Conservation (phyloP, 495 filamentous ascomycete genomes). For the Neurospora sp. region DNA sequence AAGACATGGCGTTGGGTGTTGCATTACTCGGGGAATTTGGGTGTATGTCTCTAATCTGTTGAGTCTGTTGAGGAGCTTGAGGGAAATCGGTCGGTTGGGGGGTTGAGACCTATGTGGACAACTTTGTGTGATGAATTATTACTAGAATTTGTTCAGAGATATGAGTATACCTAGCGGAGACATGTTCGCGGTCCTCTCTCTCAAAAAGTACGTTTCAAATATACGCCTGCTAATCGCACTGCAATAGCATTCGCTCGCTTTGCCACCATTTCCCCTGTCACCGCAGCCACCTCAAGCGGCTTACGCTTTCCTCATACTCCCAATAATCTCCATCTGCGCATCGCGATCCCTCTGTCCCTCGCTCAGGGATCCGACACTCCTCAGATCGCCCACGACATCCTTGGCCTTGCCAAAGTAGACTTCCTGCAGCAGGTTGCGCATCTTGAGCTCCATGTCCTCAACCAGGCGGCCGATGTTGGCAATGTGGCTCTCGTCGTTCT, state of each 20-base stretch:
- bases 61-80: background rate
- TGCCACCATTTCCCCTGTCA: background rate
- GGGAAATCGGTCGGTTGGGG: background rate
- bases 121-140: background rate
- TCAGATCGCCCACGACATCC: constrained; percentile 94
- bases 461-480: constrained; percentile 91
- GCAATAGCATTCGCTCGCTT: background rate
- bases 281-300: background rate
- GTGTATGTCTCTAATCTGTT: background rate
- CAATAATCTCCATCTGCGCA: constrained; percentile 86
- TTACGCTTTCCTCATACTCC: constrained; percentile 46
- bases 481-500: constrained; percentile 87
- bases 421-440: constrained; percentile 96
- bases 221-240: background rate
- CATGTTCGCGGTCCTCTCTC: background rate
- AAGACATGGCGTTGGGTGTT: background rate
- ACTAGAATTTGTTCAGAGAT: background rate
- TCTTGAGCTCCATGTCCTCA: constrained; percentile 99
- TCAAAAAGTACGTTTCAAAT: background rate
- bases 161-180: background rate
- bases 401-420: constrained; percentile 99
- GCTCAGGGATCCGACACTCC: constrained; percentile 79
- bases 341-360: constrained; percentile 79
- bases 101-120: background rate
- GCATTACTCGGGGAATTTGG: background rate